These are phyloP conservation scores for Epichloe uncinata DNA, from an alignment of 2,329 filamentous ascomycete species.

Conservation along the genomic window DNA sequence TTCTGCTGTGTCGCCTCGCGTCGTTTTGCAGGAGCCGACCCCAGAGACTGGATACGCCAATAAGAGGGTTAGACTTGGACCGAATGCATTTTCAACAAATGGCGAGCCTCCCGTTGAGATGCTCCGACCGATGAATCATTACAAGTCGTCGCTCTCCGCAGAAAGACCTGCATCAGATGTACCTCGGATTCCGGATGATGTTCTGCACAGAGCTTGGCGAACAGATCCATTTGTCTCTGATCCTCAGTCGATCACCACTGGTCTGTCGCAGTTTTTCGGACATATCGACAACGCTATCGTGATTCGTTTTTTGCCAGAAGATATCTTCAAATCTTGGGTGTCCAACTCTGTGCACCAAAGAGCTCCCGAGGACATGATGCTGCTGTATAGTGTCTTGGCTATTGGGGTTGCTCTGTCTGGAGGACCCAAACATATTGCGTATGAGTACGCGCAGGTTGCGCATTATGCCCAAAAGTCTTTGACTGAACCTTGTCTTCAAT, in stretches of 20 bases:
- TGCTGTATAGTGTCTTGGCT: conserved; percentile 30
- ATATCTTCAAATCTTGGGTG: conserved; percentile 25
- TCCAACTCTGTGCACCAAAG: conserved; percentile 21
- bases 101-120: conserved; percentile 19
- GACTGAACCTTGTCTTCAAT: conserved; percentile 32
- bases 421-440: conserved; percentile 23
- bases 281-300: conserved; percentile 28
- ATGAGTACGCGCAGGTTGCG: conserved; percentile 36
- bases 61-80: conserved; percentile 37
- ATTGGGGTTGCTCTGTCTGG: conserved; percentile 26
- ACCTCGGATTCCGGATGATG: conserved; percentile 35
- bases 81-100: conserved; percentile 29
- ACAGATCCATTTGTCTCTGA: conserved; percentile 34
- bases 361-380: conserved; percentile 30
- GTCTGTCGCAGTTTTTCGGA: conserved; percentile 28
- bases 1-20: conserved; percentile 35
- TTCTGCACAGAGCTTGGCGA: conserved; percentile 35
- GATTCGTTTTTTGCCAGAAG: conserved; percentile 28
- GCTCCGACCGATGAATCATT: conserved; percentile 21
- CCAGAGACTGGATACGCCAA: conserved; percentile 29
- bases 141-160: conserved; percentile 23
- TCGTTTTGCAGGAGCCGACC: conserved; percentile 19
- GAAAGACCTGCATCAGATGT: conserved; percentile 26
- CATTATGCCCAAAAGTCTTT: conserved; percentile 35
- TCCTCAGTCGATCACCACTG: conserved; percentile 24